A percentile compares a stretch with the other conserved stretches of the same genome.
Evolutionary conservation across 441 rosid genomes (phyloP).

Genomic region (Bruguiera hainesii): DNA sequence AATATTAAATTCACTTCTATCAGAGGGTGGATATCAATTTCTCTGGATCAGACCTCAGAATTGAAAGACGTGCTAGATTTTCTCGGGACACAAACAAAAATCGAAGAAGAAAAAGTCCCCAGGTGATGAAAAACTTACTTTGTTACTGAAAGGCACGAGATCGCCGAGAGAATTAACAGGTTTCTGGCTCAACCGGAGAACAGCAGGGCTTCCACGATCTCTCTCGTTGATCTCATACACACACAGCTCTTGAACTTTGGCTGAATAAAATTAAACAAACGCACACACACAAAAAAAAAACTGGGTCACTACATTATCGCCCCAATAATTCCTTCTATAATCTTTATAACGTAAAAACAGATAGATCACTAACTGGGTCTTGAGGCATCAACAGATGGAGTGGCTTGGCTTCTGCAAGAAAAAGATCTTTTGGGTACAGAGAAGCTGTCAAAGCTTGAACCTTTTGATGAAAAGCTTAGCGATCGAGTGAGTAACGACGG

Average conservation of each 20-base stretch:
- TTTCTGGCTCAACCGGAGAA: conserved; percentile 66
- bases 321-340: not conserved
- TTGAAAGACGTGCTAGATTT: conserved; percentile 5
- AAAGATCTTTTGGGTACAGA: conserved; percentile 31
- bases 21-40: too few species aligned
- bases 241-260: conserved; percentile 54
- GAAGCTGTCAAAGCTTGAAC: conserved; percentile 11
- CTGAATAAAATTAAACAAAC: conserved; percentile 22
- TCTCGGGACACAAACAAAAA: conserved; percentile 12
- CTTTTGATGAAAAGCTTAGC: conserved; percentile 12
- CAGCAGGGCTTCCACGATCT: conserved; percentile 82
- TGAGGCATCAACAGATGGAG: conserved; percentile 31
- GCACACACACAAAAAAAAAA: not conserved
- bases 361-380: conserved; percentile 31
- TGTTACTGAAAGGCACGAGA: conserved; percentile 88
- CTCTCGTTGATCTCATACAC: conserved; percentile 84
- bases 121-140: conserved; percentile 31
- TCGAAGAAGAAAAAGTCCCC: not conserved
- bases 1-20: too few species aligned
- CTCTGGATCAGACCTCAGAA: too few species aligned
- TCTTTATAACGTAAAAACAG: not conserved
- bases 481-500: conserved; percentile 21
- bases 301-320: not conserved
- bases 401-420: conserved; percentile 45
- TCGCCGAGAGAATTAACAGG: conserved; percentile 70